Conservation (phyloP, 139 green algal genomes). For the Deuterostichococcus epilithicus region DNA sequence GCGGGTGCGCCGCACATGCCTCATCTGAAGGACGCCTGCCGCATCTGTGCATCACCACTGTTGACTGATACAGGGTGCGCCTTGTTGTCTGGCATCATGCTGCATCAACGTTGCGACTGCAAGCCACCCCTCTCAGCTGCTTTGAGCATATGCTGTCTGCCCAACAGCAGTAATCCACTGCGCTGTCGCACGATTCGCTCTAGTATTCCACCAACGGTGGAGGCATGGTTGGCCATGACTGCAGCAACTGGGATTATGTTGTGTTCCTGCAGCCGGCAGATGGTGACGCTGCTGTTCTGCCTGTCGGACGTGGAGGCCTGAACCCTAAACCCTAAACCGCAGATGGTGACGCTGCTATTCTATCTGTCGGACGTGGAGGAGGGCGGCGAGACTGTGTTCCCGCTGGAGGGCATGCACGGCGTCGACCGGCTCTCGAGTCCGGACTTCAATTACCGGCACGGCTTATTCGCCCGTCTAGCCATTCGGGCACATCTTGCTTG, state of each 20-base stretch:
- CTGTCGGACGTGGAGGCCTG: slow-evolving; percentile 71
- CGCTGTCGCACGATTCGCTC: too few relatives aligned
- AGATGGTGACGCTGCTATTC: slow-evolving; percentile 71
- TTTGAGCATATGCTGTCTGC: too few relatives aligned
- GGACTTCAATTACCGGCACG: slow-evolving; percentile 46
- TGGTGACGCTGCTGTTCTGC: slow-evolving; percentile 78
- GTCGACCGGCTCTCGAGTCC: slow-evolving; percentile 21
- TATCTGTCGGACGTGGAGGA: slow-evolving; percentile 78
- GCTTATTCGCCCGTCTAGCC: background rate
- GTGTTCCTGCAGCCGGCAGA: slow-evolving; percentile 13
- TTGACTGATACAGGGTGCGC: background rate
- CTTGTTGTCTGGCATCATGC: background rate
- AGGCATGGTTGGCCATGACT: too few relatives aligned
- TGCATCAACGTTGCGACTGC: background rate
- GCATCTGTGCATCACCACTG: background rate
- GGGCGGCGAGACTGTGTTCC: slow-evolving; percentile 62
- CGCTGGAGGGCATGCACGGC: slow-evolving; percentile 60
- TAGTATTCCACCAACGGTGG: too few relatives aligned
- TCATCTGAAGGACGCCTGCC: background rate
- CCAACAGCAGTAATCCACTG: too few relatives aligned
- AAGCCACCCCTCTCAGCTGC: too few relatives aligned
- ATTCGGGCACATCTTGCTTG: too few relatives aligned
- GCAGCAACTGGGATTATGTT: slow-evolving; percentile 6
- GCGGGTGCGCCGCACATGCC: slow-evolving; percentile 52
- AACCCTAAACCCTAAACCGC: too few relatives aligned